phyloP scores from a whole-genome alignment of 148 eudicot genomes.

The Pharnaceum exiguum region DNA sequence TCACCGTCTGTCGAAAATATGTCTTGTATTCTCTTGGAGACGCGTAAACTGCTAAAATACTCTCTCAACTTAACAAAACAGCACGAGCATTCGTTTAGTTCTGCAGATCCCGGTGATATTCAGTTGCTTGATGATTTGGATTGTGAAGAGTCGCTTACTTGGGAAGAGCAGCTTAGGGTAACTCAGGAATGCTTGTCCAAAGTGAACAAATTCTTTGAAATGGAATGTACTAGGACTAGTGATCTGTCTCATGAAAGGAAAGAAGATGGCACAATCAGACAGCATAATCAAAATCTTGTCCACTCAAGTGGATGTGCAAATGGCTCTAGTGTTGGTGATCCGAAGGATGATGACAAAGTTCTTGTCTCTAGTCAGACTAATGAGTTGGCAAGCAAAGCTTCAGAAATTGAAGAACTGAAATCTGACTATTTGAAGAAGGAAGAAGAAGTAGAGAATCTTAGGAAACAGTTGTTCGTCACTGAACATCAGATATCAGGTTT shows the following conservation, averaged over 20 bases:
- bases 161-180: constrained; percentile 23
- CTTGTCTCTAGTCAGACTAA: not conserved
- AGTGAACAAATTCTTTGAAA: constrained; percentile 42
- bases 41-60: constrained; percentile 35
- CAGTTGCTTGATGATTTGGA: constrained; percentile 21
- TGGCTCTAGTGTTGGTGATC: constrained; percentile 18
- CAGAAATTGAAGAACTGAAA: constrained; percentile 30
- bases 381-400: constrained; percentile 15
- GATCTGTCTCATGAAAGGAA: constrained; percentile 19
- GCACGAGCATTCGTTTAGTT: constrained; percentile 25
- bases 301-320: constrained; percentile 13
- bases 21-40: constrained; percentile 22
- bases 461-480: constrained; percentile 26
- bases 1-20: constrained; percentile 12
- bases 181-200: constrained; percentile 26
- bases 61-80: constrained; percentile 32
- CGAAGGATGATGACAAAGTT: constrained; percentile 17
- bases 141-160: constrained; percentile 12
- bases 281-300: constrained; percentile 24
- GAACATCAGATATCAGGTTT: constrained; percentile 40
- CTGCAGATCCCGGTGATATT: constrained; percentile 7
- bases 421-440: constrained; percentile 27
- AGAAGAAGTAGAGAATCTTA: constrained; percentile 35
- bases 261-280: constrained; percentile 21
- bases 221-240: constrained; percentile 28